A percentile compares a stretch with the other conserved stretches of the same genome.
Evolutionary conservation across 192 early-diverging fungal genomes (phyloP).

Genomic region (Dissophora globulifera): DNA sequence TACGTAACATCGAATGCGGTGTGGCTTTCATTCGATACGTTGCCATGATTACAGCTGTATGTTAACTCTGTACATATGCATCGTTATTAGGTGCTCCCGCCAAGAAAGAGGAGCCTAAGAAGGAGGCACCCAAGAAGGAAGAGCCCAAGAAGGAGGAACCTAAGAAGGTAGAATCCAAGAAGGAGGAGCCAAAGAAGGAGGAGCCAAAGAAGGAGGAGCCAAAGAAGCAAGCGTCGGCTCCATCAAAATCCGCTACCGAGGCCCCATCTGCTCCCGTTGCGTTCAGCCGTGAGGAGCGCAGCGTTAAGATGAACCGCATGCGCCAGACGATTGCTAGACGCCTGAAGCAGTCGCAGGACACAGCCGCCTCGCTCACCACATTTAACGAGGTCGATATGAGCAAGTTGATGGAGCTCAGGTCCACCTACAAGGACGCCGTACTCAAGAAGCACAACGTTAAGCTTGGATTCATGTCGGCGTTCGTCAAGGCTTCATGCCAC

Average conservation of each 20-base stretch:
- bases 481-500: conserved; percentile 89
- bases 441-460: conserved; percentile 95
- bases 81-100: no score
- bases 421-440: conserved; percentile 93
- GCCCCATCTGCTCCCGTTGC: conserved; percentile 59
- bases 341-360: conserved; percentile 97
- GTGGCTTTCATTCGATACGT: no score
- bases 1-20: no score
- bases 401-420: conserved; percentile 91
- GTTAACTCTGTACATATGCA: background rate
- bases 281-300: conserved; percentile 51
- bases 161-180: conserved; percentile 60
- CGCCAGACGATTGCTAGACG: conserved; percentile 92
- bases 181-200: conserved; percentile 53
- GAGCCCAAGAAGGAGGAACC: conserved; percentile 52
- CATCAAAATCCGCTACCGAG: conserved; percentile 47
- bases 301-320: conserved; percentile 99
- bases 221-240: conserved; percentile 53
- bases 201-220: conserved; percentile 49
- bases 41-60: background rate
- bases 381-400: conserved; percentile 99
- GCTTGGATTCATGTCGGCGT: conserved; percentile 98
- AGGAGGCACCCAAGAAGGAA: conserved; percentile 56
- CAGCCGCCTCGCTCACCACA: conserved; percentile 96
- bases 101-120: no score